Evolutionary conservation across 2,329 filamentous ascomycete genomes (phyloP), one percentile per base, ranked within the genome.

Genomic region (Lasiodiplodia sp.): DNA sequence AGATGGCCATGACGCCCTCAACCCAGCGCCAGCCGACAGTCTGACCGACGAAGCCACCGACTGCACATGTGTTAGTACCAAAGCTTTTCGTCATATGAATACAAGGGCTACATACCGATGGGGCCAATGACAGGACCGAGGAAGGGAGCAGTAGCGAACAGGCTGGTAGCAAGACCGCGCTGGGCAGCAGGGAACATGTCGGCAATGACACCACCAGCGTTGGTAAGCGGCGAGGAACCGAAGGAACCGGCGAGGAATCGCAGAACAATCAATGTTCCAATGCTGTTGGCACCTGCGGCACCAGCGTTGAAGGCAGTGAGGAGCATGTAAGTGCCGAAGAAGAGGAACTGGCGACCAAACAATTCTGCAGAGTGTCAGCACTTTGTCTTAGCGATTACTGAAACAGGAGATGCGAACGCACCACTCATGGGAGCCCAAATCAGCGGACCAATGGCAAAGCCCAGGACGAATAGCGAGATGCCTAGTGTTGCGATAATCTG

Each of bases 401-500:
- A 10, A 58, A 34, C 25, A n/a, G 55, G 65, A 37, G 38, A 28
- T n/a, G 16, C 4, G 8, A 16, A 68, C 67, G 38, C 28, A 68
- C 67, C 67, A 65, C 70, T 72, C 58, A 73, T 37, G 0, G 89
- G 89, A 3, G 89, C 90, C 86, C 89, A 91, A 2, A 92, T 74
- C 8, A 91, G 78, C 0, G 89, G 89, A 0, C 69, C 69, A 67
- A 90, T 81, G 40, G 83, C 83, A 68, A 90, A 90, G 1, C 88
- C 88, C 4, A 90, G 73, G 16, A 91, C 88, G 75, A 89, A 91
- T 21, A 91, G 79, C 8, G 88, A 90, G 16, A 91, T 82, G 12
- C 89, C 89, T 2, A 91, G 82, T 28, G 87, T 89, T 49, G 84
- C 85, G 8, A 90, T 78, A 71, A 87, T 86, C 60, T 80, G 76